phyloP scores from a whole-genome alignment of 176 grass and related monocot genomes.

The Phyllostachys edulis region DNA sequence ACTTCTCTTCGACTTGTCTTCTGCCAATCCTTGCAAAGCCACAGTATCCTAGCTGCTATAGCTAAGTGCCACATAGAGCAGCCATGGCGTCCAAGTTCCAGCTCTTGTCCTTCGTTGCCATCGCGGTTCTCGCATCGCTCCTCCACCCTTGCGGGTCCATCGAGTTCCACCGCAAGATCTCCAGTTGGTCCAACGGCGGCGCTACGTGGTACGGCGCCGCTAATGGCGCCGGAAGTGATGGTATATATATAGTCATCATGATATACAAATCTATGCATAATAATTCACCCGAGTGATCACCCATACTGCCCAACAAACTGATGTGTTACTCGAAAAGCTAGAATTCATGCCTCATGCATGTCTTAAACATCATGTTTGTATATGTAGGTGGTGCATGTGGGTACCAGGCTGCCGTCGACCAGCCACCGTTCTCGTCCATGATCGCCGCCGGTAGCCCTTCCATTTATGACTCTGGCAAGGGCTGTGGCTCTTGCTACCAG shows the following conservation, averaged over 20 bases:
- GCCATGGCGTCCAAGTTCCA: constrained; percentile 39
- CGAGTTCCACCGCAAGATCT: constrained; percentile 53
- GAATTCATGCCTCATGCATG: neutral
- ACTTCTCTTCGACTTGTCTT: neutral
- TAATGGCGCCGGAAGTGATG: constrained; percentile 67
- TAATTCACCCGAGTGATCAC: too few relatives aligned
- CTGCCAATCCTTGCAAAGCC: constrained; percentile 10
- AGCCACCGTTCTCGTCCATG: constrained; percentile 59
- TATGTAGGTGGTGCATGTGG: constrained; percentile 61
- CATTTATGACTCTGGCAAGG: constrained; percentile 49
- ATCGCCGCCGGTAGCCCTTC: constrained; percentile 58
- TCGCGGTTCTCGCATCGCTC: neutral
- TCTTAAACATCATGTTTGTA: neutral
- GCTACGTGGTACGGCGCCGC: constrained; percentile 76
- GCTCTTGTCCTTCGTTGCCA: constrained; percentile 6
- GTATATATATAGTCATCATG: constrained; percentile 30
- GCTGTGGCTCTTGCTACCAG: constrained; percentile 68
- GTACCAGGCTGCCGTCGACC: constrained; percentile 51
- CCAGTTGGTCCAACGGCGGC: constrained; percentile 41
- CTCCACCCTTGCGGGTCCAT: constrained; percentile 32
- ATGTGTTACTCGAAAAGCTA: neutral
- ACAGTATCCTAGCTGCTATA: neutral
- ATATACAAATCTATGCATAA: neutral
- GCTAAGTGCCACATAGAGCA: neutral
- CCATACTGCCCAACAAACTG: neutral